Evolutionary conservation across 352 stramenopile species (phyloP).

Genomic region (Globisporangium takayamanum): DNA sequence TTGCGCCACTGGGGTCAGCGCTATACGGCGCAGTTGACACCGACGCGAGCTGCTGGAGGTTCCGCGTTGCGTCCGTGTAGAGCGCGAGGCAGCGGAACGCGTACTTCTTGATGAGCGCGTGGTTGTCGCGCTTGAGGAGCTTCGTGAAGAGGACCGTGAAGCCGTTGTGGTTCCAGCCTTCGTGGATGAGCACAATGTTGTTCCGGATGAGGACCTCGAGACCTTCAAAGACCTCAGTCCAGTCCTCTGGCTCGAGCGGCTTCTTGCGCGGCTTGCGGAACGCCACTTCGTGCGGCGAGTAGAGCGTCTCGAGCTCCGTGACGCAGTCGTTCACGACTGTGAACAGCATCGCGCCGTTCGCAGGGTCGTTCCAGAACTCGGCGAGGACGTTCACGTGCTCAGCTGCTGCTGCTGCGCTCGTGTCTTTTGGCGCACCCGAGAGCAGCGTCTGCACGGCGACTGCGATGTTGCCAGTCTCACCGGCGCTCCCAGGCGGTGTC

Average conservation of each 20-base stretch:
- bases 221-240: conserved; percentile 85
- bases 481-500: conserved; percentile 26
- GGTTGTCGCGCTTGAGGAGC: conserved; percentile 80
- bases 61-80: conserved; percentile 74
- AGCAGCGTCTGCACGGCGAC: conserved; percentile 67
- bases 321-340: conserved; percentile 77
- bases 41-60: conserved; percentile 49
- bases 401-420: conserved; percentile 12
- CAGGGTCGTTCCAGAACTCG: conserved; percentile 74
- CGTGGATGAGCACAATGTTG: conserved; percentile 56
- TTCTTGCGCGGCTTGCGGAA: conserved; percentile 82
- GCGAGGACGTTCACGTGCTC: conserved; percentile 45
- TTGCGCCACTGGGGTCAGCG: conserved; percentile 14
- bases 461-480: conserved; percentile 50
- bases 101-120: conserved; percentile 88
- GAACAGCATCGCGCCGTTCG: conserved; percentile 68
- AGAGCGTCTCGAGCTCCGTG: conserved; percentile 76
- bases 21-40: conserved; percentile 23
- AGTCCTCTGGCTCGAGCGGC: conserved; percentile 79
- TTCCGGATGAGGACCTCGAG: conserved; percentile 78
- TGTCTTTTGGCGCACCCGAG: conserved; percentile 43
- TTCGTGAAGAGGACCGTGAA: conserved; percentile 83
- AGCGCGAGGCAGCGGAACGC: conserved; percentile 80
- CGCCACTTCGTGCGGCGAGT: conserved; percentile 71
- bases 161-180: conserved; percentile 78